Conservation (phyloP, 2,329 filamentous ascomycete genomes). For the Rhynchosporium graminicola region DNA sequence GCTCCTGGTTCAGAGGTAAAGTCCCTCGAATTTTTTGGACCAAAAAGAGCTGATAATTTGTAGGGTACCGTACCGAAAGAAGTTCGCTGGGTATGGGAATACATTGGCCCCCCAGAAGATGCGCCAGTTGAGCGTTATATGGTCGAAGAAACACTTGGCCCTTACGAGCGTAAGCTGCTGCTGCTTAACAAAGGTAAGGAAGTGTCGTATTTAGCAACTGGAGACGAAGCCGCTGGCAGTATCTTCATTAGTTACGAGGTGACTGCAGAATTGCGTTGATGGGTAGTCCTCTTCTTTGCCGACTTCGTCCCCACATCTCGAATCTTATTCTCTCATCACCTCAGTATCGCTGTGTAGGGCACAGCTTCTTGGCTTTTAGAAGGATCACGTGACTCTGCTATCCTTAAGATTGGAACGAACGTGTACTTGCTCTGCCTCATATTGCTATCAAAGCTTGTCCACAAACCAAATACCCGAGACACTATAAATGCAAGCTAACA, state of each 20-base stretch:
- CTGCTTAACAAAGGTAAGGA: conserved; percentile 41
- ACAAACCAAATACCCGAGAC: neutral
- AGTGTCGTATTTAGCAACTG: conserved; percentile 5
- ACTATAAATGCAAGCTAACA: conserved; percentile 5
- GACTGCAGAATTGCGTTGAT: neutral
- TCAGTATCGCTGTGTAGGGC: neutral
- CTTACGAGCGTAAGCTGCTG: conserved; percentile 53
- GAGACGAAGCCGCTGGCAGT: neutral
- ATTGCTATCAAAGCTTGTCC: neutral
- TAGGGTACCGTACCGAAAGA: conserved; percentile 39
- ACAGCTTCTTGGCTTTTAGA: conserved; percentile 1
- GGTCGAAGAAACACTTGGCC: conserved; percentile 55
- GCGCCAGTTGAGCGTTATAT: conserved; percentile 48
- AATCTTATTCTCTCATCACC: neutral
- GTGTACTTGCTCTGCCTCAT: neutral
- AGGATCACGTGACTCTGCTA: neutral
- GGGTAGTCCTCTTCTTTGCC: neutral
- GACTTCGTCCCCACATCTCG: neutral
- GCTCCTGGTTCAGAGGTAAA: conserved; percentile 34
- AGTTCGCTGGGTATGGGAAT: conserved; percentile 57
- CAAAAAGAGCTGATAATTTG: neutral
- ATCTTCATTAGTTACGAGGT: neutral
- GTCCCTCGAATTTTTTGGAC: neutral
- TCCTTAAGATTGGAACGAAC: neutral
- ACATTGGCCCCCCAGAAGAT: conserved; percentile 46